Evolutionary conservation across 2,329 filamentous ascomycete species (phyloP), one percentile per base, ranked within the genome.

Genomic region (Byssothecium circinans): DNA sequence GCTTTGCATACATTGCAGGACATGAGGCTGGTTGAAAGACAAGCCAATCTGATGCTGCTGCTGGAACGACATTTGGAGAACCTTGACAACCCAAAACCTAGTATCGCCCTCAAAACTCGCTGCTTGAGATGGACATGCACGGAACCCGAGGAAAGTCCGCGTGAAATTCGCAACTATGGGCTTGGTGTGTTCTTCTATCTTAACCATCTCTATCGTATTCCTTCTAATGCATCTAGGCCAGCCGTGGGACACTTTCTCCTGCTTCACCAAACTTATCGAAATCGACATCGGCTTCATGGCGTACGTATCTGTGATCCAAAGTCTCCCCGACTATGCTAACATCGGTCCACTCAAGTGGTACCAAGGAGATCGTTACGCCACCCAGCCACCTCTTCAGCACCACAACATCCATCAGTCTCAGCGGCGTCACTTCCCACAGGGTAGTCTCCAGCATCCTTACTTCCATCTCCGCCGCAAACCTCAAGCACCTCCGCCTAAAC

Each of bases 251-350:
- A 46, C 45, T 2, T 52, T 49, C 18, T 14, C 40, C 19, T 18
- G 5, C 18, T 52, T 48, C 23, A 37, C 45, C 5, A 45, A 38
- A 8, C 17, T 52, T 12, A 45, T 30, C 8, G 39, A 41, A 33
- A 36, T 52, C 8, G 45, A 52, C 35, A 19, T 52, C n/a, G 49
- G 44, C 4, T 52, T 52, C 36, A 33, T 48, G 41, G 45, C 40
- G 48, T 51, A 41, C 2, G 47, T 39, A 17, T 15, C 11, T 25
- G 2, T 30, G 4, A 11, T 37, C 8, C 5, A 14, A 23, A n/a
- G 19, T 14, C 41, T 33, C 14, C 6, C 6, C 30, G 22, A 29
- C 12, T 8, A 14, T 27, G n/a, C 37, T 40, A 29, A 36, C 15
- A 47, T 11, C 18, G 18, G 5, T 14, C 11, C 10, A 14, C 34